phyloP scores from a whole-genome alignment of 352 stramenopile genomes.

The Phytophthora citricola region DNA sequence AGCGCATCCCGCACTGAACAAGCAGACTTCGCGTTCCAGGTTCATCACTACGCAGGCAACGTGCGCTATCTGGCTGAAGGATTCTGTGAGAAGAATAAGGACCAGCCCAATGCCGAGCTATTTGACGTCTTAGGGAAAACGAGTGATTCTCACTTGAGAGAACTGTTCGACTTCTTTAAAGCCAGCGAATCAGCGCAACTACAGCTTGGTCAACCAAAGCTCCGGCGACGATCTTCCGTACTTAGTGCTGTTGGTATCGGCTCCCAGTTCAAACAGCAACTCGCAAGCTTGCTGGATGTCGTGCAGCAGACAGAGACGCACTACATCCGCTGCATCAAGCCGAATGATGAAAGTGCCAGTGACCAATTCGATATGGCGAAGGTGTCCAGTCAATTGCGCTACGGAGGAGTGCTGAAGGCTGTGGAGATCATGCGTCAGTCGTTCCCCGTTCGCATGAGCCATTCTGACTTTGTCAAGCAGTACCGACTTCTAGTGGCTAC shows the following conservation, averaged over 20 bases:
- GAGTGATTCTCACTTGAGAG: constrained; percentile 57
- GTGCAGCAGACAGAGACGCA: constrained; percentile 96
- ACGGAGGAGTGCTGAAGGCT: constrained; percentile 86
- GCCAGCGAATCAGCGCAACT: constrained; percentile 50
- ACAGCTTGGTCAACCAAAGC: constrained; percentile 42
- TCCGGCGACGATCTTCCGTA: constrained; percentile 71
- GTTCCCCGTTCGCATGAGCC: constrained; percentile 81
- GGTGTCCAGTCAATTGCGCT: constrained; percentile 80
- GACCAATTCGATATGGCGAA: constrained; percentile 90
- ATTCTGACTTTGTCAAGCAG: constrained; percentile 68
- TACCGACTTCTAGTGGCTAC: constrained; percentile 43
- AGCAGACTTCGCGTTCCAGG: constrained; percentile 73
- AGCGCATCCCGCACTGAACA: constrained; percentile 72
- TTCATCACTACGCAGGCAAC: constrained; percentile 84
- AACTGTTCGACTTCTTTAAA: constrained; percentile 81
- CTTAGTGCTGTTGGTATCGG: constrained; percentile 82
- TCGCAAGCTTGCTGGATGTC: constrained; percentile 92
- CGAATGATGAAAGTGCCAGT: constrained; percentile 94
- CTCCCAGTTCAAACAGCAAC: constrained; percentile 94
- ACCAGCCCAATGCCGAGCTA: constrained; percentile 83
- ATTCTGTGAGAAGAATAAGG: constrained; percentile 91
- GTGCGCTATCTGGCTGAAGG: constrained; percentile 78
- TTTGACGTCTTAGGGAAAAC: constrained; percentile 72
- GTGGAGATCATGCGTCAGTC: constrained; percentile 88
- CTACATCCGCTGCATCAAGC: constrained; percentile 99